phyloP scores from a whole-genome alignment of 139 green algal genomes.

The Chlorella sp. region DNA sequence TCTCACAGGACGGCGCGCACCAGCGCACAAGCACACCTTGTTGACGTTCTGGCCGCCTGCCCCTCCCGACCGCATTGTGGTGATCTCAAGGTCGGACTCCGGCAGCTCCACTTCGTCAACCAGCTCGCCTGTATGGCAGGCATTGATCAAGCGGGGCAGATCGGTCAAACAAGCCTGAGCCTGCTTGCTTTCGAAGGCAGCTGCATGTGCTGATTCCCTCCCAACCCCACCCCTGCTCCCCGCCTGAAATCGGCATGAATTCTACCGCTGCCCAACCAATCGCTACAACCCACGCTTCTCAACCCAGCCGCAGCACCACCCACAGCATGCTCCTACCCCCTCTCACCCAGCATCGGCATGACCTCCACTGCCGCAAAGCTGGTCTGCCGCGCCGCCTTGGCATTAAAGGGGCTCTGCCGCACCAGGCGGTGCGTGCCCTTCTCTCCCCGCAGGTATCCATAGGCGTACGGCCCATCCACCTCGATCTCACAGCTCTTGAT shows the following conservation, averaged over 20 bases:
- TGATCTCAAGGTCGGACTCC: slow-evolving; percentile 91
- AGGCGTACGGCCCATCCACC: slow-evolving; percentile 82
- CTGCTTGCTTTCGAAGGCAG: neutral
- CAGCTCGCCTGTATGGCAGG: slow-evolving; percentile 41
- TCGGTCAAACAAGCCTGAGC: too few species aligned
- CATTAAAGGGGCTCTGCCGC: slow-evolving; percentile 93
- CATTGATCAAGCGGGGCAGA: too few species aligned
- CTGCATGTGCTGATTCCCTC: too few species aligned
- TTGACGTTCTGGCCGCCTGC: slow-evolving; percentile 98
- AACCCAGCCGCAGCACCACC: too few species aligned
- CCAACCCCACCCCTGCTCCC: too few species aligned
- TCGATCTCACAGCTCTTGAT: slow-evolving; percentile 91
- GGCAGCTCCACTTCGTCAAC: slow-evolving; percentile 63
- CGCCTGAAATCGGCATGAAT: too few species aligned
- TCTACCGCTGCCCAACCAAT: too few species aligned
- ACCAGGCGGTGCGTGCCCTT: slow-evolving; percentile 97
- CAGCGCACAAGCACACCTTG: slow-evolving; percentile 78
- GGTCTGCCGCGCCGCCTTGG: slow-evolving; percentile 90
- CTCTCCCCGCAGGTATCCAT: slow-evolving; percentile 81
- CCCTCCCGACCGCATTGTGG: slow-evolving; percentile 80
- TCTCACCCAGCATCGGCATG: slow-evolving; percentile 68
- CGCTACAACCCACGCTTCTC: neutral
- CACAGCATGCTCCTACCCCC: too few species aligned
- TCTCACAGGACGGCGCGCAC: too few species aligned
- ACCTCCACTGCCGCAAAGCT: slow-evolving; percentile 97